Evolutionary conservation across 2,329 filamentous ascomycete genomes (phyloP).

Genomic region (Aspergillus sp.): DNA sequence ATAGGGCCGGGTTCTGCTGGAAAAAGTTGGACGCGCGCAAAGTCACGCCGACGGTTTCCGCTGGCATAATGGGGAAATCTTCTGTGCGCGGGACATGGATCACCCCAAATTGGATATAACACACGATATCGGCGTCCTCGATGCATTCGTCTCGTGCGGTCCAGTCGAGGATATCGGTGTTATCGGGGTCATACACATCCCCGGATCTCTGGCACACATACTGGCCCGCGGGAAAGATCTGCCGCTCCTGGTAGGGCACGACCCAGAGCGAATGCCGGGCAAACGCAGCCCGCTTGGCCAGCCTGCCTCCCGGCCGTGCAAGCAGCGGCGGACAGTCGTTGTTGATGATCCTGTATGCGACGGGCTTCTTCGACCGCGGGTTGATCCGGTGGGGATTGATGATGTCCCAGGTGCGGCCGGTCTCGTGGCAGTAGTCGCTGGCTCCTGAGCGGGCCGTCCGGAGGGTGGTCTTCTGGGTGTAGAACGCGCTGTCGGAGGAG

Average conservation of each 20-base stretch:
- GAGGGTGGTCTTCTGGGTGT: conserved; percentile 44
- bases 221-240: conserved; percentile 59
- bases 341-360: conserved; percentile 28
- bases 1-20: conserved; percentile 56
- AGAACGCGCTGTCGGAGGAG: conserved; percentile 65
- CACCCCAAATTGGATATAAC: conserved; percentile 58
- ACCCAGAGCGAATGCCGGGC: conserved; percentile 59
- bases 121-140: conserved; percentile 55
- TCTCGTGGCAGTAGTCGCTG: conserved; percentile 51
- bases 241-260: conserved; percentile 55
- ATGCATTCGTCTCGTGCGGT: conserved; percentile 49
- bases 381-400: conserved; percentile 26
- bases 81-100: conserved; percentile 52
- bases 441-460: conserved; percentile 46
- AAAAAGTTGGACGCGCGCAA: conserved; percentile 61
- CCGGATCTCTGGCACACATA: conserved; percentile 59
- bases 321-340: conserved; percentile 35
- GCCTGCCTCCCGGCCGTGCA: conserved; percentile 51
- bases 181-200: conserved; percentile 34
- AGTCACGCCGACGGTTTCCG: conserved; percentile 56
- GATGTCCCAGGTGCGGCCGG: conserved; percentile 37
- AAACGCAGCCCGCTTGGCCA: conserved; percentile 59
- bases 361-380: conserved; percentile 21
- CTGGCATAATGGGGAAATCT: conserved; percentile 60
- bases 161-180: conserved; percentile 44